A percentile compares a stretch with the other conserved stretches of the same genome.
Evolutionary conservation across 2,329 filamentous ascomycete species (phyloP).

Genomic region (Thielaviopsis ethacetica): DNA sequence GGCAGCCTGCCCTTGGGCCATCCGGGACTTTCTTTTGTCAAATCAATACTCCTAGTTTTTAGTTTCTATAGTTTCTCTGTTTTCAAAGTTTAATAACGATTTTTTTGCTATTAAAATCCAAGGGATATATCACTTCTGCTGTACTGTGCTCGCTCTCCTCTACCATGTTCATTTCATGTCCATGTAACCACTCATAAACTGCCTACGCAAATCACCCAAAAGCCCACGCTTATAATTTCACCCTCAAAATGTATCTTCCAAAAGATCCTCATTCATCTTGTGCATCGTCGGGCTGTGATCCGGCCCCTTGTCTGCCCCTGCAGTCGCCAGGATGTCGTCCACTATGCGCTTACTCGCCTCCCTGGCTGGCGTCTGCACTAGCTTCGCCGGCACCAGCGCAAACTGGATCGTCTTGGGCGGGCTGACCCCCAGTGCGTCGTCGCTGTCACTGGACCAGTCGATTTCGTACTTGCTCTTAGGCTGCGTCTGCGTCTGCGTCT

Average conservation of each 20-base stretch:
- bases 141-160: too few species aligned
- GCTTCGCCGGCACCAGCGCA: constrained; percentile 56
- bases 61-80: too few species aligned
- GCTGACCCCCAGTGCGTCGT: constrained; percentile 56
- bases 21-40: too few species aligned
- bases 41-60: too few species aligned
- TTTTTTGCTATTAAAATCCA: too few species aligned
- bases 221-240: neutral
- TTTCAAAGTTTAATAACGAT: too few species aligned
- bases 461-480: constrained; percentile 33
- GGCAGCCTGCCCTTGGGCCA: too few species aligned
- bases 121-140: too few species aligned
- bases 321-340: constrained; percentile 61
- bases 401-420: constrained; percentile 92
- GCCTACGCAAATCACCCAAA: neutral
- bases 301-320: constrained; percentile 42
- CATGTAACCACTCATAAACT: neutral
- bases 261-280: constrained; percentile 44
- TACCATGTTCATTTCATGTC: too few species aligned
- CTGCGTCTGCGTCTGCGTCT: constrained; percentile 14
- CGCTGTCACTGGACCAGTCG: constrained; percentile 61
- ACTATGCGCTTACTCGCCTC: constrained; percentile 72
- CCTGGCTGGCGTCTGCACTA: constrained; percentile 67
- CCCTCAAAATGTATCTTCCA: constrained; percentile 40
- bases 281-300: constrained; percentile 51